Conservation (phyloP, 140 eudicot genomes). For the Oenanthe javanica region DNA sequence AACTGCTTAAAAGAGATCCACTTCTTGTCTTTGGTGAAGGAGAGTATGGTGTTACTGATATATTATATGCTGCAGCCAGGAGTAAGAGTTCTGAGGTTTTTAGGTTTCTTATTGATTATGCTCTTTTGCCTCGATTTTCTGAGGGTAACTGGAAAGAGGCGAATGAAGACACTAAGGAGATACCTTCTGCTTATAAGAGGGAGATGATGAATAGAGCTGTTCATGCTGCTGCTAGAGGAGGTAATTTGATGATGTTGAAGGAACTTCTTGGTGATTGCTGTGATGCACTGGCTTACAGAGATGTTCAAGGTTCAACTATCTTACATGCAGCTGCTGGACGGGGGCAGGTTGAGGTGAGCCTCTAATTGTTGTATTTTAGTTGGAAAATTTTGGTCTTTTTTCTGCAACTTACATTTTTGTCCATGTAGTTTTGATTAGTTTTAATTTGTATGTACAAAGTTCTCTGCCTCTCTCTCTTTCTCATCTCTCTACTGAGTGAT, state of each 20-base stretch:
- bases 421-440: not conserved
- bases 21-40: constrained; percentile 80
- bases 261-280: constrained; percentile 48
- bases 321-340: constrained; percentile 77
- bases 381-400: not conserved
- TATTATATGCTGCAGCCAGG: constrained; percentile 87
- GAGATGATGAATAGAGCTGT: constrained; percentile 75
- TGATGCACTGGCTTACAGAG: constrained; percentile 63
- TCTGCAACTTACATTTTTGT: not conserved
- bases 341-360: constrained; percentile 76
- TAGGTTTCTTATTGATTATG: constrained; percentile 43
- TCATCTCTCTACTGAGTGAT: not conserved
- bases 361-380: not conserved
- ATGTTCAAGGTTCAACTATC: constrained; percentile 60
- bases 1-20: constrained; percentile 54
- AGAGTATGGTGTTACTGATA: constrained; percentile 83
- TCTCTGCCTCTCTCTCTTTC: not conserved
- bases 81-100: constrained; percentile 70
- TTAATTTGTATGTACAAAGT: not conserved
- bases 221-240: constrained; percentile 93
- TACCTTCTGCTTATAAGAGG: constrained; percentile 28
- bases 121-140: constrained; percentile 27
- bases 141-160: constrained; percentile 13
- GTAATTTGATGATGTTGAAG: constrained; percentile 57
- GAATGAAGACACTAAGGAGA: constrained; percentile 21